phyloP scores from a whole-genome alignment of 1,284 basidiomycete genomes.

The Trichosporon sp. region DNA sequence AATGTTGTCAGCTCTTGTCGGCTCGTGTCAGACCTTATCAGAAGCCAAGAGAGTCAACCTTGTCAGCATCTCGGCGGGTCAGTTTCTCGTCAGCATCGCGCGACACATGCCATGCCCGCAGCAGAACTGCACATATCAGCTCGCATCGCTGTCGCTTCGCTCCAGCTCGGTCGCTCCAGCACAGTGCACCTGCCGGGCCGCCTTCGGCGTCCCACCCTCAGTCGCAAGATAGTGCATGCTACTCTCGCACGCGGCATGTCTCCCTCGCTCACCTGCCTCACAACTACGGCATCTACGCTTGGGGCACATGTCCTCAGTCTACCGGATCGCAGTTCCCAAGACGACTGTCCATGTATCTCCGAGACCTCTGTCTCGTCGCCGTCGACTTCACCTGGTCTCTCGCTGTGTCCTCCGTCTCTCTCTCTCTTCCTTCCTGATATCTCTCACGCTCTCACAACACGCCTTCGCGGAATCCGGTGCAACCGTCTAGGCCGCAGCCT shows the following conservation, averaged over 20 bases:
- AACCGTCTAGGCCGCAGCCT: conserved; percentile 3
- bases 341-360: conserved; percentile 1
- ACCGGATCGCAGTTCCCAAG: conserved; percentile 4
- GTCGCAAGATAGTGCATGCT: background rate
- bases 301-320: background rate
- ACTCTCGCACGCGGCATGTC: background rate
- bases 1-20: too few relatives aligned
- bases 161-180: too few relatives aligned
- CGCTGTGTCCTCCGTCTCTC: background rate
- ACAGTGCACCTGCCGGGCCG: too few relatives aligned
- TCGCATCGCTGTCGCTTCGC: too few relatives aligned
- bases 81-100: too few relatives aligned
- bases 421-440: background rate
- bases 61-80: too few relatives aligned
- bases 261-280: background rate
- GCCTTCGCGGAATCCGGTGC: background rate
- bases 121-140: too few relatives aligned
- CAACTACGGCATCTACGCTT: conserved; percentile 1
- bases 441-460: background rate
- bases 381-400: too few relatives aligned
- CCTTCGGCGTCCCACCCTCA: too few relatives aligned
- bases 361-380: conserved; percentile 1
- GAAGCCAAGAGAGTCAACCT: too few relatives aligned
- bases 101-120: too few relatives aligned
- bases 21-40: too few relatives aligned